phyloP scores from a whole-genome alignment of 208 protist species.

The Crithidia sp. region DNA sequence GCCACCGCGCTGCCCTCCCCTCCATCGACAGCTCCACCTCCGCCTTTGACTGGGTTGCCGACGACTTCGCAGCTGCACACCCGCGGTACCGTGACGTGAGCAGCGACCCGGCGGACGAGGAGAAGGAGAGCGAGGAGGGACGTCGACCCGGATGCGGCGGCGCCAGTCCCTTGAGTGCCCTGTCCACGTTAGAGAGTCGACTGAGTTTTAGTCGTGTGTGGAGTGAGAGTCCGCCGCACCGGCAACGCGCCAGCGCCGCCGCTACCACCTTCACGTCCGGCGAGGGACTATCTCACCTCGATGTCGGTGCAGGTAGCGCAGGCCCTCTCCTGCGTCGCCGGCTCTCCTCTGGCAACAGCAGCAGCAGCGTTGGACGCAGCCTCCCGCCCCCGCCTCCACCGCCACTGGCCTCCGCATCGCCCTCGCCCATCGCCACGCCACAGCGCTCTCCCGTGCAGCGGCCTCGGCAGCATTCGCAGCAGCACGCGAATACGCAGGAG shows the following conservation, averaged over 20 bases:
- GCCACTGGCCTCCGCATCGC: no score
- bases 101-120: not conserved
- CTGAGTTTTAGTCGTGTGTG: not conserved
- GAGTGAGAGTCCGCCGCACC: not conserved
- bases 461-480: no score
- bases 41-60: slow-evolving; percentile 14
- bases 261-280: not conserved
- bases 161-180: slow-evolving; percentile 1
- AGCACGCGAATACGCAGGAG: no score
- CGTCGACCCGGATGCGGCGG: no score
- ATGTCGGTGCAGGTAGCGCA: no score
- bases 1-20: not conserved
- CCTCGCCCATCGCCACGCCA: no score
- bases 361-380: not conserved
- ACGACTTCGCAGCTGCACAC: slow-evolving; percentile 21
- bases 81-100: not conserved
- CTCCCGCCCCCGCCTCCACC: no score
- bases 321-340: no score
- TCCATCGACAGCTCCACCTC: slow-evolving; percentile 14
- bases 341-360: no score
- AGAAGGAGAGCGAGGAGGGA: not conserved
- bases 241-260: not conserved
- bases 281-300: no score
- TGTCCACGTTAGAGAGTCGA: slow-evolving; percentile 5
- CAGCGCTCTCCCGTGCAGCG: no score